Evolutionary conservation across 106 monocot species (phyloP).

Genomic region (Acorus gramineus): DNA sequence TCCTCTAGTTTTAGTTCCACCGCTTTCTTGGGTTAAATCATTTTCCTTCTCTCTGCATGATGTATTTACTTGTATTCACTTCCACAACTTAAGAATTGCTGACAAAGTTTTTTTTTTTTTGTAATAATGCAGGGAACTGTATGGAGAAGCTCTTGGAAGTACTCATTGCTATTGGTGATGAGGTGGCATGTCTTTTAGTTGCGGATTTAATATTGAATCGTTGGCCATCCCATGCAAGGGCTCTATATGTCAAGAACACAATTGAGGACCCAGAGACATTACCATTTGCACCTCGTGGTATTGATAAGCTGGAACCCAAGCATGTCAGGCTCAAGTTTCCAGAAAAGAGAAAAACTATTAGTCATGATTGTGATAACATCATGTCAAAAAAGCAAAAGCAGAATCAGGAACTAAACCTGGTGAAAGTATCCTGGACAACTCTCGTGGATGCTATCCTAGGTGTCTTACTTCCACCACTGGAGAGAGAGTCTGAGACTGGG

Average conservation of each 20-base stretch:
- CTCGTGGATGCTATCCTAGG: slow-evolving; percentile 48
- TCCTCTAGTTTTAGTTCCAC: too few species aligned
- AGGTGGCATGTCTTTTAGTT: slow-evolving; percentile 71
- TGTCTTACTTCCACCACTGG: slow-evolving; percentile 19
- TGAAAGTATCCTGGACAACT: slow-evolving; percentile 53
- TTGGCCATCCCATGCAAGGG: slow-evolving; percentile 97
- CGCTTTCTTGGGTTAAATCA: too few species aligned
- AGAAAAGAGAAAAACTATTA: slow-evolving; percentile 55
- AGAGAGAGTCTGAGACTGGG: slow-evolving; percentile 6
- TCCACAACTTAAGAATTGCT: too few species aligned
- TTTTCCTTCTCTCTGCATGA: too few species aligned
- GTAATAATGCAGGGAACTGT: slow-evolving; percentile 68
- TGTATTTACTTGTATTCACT: too few species aligned
- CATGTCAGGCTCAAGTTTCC: slow-evolving; percentile 68
- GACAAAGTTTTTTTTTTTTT: too few species aligned
- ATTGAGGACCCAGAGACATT: slow-evolving; percentile 60
- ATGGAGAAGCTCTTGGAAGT: slow-evolving; percentile 98
- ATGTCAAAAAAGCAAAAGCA: slow-evolving; percentile 36
- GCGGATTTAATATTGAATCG: slow-evolving; percentile 70
- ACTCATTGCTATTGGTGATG: slow-evolving; percentile 78
- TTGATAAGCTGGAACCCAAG: slow-evolving; percentile 83
- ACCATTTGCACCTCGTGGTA: slow-evolving; percentile 75
- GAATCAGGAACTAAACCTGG: slow-evolving; percentile 39
- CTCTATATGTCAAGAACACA: slow-evolving; percentile 73
- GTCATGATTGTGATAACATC: slow-evolving; percentile 11